Evolutionary conservation across 1,139 yeast species (phyloP).

Genomic region (Magnusiomyces suaveolens): DNA sequence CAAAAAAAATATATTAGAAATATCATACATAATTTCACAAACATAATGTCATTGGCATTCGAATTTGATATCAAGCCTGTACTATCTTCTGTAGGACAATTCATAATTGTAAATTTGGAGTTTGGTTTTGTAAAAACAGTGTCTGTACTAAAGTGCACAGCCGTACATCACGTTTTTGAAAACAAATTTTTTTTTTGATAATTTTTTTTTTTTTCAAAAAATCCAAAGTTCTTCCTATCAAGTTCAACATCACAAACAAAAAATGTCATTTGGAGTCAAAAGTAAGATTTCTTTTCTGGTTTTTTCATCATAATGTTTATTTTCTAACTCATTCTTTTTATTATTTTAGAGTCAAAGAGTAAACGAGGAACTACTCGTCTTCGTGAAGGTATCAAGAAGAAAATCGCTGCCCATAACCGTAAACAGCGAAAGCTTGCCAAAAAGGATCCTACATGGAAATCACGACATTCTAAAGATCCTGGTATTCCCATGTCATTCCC

Average conservation of each 20-base stretch:
- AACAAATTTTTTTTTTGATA: neutral
- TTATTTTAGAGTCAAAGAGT: conserved; percentile 53
- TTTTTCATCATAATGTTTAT: too few species aligned
- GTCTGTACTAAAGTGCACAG: too few species aligned
- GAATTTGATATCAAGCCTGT: too few species aligned
- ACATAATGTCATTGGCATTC: too few species aligned
- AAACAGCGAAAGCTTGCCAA: conserved; percentile 74
- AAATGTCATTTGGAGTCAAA: neutral
- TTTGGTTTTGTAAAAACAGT: too few species aligned
- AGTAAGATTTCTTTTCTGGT: neutral
- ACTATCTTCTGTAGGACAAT: too few species aligned
- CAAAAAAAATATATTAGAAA: too few species aligned
- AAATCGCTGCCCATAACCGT: conserved; percentile 84
- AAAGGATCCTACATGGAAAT: conserved; percentile 89
- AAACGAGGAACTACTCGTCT: conserved; percentile 85
- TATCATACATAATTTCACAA: too few species aligned
- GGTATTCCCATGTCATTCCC: conserved; percentile 96
- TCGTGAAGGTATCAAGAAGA: conserved; percentile 93
- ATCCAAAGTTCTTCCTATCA: neutral
- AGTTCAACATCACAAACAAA: neutral
- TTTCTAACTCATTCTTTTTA: conserved; percentile 16
- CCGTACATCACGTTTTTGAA: too few species aligned
- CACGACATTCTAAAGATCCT: conserved; percentile 72
- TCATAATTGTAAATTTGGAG: too few species aligned
- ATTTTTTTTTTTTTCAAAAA: neutral